Percentiles rank a stretch among this genome's conserved stretches.
phyloP scores from a whole-genome alignment of 805 yeast genomes.

The Spathaspora hagerdaliae region DNA sequence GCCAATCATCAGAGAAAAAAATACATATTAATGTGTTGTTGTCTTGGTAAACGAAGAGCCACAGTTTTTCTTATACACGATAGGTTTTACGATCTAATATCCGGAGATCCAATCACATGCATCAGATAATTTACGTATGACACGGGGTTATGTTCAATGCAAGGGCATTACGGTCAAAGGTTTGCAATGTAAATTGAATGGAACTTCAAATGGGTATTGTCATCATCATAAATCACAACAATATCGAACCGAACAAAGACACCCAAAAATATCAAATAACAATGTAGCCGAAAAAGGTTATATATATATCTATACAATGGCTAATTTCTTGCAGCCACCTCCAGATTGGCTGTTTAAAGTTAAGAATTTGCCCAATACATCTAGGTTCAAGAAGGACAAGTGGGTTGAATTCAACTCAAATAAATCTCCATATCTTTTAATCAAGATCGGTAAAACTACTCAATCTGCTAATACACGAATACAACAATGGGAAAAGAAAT shows the following conservation, averaged over 20 bases:
- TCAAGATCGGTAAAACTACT: slow-evolving; percentile 55
- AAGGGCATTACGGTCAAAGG: slow-evolving; percentile 41
- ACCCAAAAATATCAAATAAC: not conserved
- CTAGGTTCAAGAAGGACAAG: slow-evolving; percentile 14
- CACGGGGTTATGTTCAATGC: slow-evolving; percentile 23
- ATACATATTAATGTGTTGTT: no score
- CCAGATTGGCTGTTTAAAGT: slow-evolving; percentile 37
- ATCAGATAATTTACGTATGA: not conserved
- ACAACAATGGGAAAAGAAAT: slow-evolving; percentile 50
- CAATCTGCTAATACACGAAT: slow-evolving; percentile 39
- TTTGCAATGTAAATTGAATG: slow-evolving; percentile 29
- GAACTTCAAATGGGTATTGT: slow-evolving; percentile 22
- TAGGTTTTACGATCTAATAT: not conserved
- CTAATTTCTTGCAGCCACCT: slow-evolving; percentile 21
- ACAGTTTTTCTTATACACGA: not conserved
- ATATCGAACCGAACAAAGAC: not conserved
- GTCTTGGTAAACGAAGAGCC: not conserved
- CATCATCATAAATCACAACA: slow-evolving; percentile 24
- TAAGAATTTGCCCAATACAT: slow-evolving; percentile 22
- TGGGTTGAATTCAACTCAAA: slow-evolving; percentile 35
- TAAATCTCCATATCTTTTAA: slow-evolving; percentile 32
- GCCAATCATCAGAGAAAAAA: no score
- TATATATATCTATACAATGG: slow-evolving; percentile 49
- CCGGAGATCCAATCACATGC: not conserved
- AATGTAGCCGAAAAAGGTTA: slow-evolving; percentile 23